Base-by-base conservation (phyloP, 768 basidiomycete species). In the Pleurotus tuoliensis region DNA sequence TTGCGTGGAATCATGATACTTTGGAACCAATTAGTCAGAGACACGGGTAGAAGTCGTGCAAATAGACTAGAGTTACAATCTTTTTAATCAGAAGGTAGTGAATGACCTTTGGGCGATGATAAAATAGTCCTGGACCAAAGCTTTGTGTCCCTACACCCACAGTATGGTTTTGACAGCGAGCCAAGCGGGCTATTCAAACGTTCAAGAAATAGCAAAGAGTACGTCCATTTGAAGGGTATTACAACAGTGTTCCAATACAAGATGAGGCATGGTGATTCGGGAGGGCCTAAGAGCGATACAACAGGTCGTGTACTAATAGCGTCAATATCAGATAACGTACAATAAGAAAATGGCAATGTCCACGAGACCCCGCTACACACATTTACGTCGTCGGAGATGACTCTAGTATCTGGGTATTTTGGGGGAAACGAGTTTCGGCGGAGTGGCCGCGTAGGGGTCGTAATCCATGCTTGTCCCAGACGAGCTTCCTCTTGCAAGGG, bases 401-500 rank as follows among this genome's bases (percentile, higher is more conserved):
- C 25, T 34, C 48, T 53, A 53, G 41, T 53, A 53, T 25, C 39
- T 53, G 9, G 51, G 37, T 20, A 18, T 16, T 8, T 22, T 22
- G 15, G 27, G 20, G 12, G 39, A 46, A 27, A 45, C 54, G 20
- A 53, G 39, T 20, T 51, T 50, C 39, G 63, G 58, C 49, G 69
- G 64, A 16, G 58, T 57, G 41, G 60, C 62, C 46, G 67, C 64
- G 64, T 77, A 74, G 5, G 73, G 71, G 63, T 71, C 71, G 58
- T 64, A 67, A 30, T 73, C 69, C 61, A 68, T 58, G 50, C 74
- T 73, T 65, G 69, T 65, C 48, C 69, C 71, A 55, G 61, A 66
- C 57, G 63, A 66, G 58, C 68, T 69, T 48, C 61, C 58, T 58
- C 68, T 66, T 56, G 77, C 77, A 60, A 80, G 75, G 0, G 79